Evolutionary conservation across 768 basidiomycete genomes (phyloP).

Genomic region (Russula virescens): DNA sequence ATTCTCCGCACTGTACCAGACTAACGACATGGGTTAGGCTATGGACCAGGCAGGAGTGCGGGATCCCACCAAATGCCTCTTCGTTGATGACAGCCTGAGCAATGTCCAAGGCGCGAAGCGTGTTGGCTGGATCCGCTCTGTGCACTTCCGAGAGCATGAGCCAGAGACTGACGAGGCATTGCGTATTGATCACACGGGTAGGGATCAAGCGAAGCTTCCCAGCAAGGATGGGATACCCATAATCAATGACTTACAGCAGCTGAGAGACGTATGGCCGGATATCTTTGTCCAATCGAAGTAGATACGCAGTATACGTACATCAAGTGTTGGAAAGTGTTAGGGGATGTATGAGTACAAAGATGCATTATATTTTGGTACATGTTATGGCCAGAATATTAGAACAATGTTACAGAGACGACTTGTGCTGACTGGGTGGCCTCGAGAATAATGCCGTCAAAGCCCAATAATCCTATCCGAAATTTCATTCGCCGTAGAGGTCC

Average conservation of each 20-base stretch:
- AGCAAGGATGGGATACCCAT: conserved; percentile 44
- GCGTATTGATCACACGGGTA: conserved; percentile 40
- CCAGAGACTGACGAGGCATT: conserved; percentile 61
- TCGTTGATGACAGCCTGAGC: conserved; percentile 68
- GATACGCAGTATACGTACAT: neutral
- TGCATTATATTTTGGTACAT: conserved; percentile 9
- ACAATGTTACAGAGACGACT: conserved; percentile 66
- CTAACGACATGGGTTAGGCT: conserved; percentile 41
- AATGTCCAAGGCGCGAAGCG: conserved; percentile 64
- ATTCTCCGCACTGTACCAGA: neutral
- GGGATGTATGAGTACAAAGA: neutral
- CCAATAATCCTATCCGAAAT: conserved; percentile 45
- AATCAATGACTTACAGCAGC: conserved; percentile 55
- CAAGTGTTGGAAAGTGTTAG: neutral
- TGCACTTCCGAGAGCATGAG: conserved; percentile 70
- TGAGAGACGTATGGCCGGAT: conserved; percentile 69
- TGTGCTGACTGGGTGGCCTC: conserved; percentile 77
- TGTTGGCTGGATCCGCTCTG: conserved; percentile 67
- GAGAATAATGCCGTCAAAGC: conserved; percentile 76
- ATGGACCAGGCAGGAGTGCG: conserved; percentile 52
- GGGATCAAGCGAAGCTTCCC: conserved; percentile 34
- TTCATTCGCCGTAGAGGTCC: conserved; percentile 9
- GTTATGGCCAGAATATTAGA: conserved; percentile 37
- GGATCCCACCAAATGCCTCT: conserved; percentile 68
- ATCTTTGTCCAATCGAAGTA: conserved; percentile 46